Evolutionary conservation across 2,329 filamentous ascomycete species (phyloP), one percentile per base, ranked within the genome.

Genomic region (Phialocephala subalpina): DNA sequence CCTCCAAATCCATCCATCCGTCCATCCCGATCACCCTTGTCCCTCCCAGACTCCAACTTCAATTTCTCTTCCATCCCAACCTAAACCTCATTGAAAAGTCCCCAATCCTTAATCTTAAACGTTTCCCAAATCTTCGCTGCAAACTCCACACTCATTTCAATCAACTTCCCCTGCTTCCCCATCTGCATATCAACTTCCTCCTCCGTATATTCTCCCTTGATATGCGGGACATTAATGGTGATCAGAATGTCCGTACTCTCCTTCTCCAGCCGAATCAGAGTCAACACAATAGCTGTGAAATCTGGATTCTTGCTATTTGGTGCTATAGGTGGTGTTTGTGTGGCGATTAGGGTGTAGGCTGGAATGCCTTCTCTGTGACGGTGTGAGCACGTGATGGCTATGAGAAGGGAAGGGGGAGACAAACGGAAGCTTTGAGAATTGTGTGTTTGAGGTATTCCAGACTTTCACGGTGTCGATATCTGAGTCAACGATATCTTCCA

Each of bases 201-300:
- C 77, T 89, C 87, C 73, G 89, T 83, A 76, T 93, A 93, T 77
- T 92, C 87, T 68, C 90, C 90, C 72, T 87, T 84, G 71, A 93
- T 90, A 76, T 96, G 91, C 33, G 94, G 95, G 57, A 97, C 92
- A 79, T 97, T 97, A 75, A 97, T 87, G 47, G 92, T 92, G 68
- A 97, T 88, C 56, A 97, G 82, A 45, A 98, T 81, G 78, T 98
- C 95, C 0, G 94, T 95, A 64, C 83, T 83, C 76, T 94, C 85
- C 73, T 87, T 85, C 78, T 90, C 90, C 56, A 98, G 83, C 18
- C 95, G 86, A 64, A 97, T 81, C 47, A 97, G 82, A 18, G 93
- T 87, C 70, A 97, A 83, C 70, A 94, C 87, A 66, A 96, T 90
- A 49, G 87, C 92, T 8, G 92, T 92, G 78, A 92, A 92, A 55